Conservation (phyloP, 257 asterid species). For the Capsicum baccatum region DNA sequence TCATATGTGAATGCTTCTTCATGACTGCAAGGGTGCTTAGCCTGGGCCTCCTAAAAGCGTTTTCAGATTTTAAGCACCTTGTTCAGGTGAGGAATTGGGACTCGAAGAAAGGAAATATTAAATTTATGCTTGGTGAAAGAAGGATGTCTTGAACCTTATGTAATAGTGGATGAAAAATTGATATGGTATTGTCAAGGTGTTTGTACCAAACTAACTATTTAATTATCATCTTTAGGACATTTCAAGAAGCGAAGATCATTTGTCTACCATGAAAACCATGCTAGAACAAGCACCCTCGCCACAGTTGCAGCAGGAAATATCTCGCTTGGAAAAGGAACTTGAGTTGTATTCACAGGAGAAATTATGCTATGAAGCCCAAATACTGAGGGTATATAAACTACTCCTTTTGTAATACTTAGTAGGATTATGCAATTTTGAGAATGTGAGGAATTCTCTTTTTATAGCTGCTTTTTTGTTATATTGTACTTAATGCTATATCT, state of each 20-base stretch:
- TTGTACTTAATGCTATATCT: not conserved
- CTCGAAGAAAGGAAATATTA: conserved; percentile 12
- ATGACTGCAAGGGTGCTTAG: conserved; percentile 96
- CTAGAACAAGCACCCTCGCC: conserved; percentile 76
- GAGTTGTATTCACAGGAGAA: conserved; percentile 83
- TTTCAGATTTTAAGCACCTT: conserved; percentile 92
- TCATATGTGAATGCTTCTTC: conserved; percentile 97
- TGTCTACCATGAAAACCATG: conserved; percentile 79
- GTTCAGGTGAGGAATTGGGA: conserved; percentile 66
- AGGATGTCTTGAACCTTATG: conserved; percentile 22
- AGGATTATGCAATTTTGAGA: conserved; percentile 21
- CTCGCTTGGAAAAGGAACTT: conserved; percentile 80
- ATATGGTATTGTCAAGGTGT: conserved; percentile 10
- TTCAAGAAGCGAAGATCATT: conserved; percentile 79
- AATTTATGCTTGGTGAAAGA: conserved; percentile 21
- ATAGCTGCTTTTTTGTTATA: not conserved
- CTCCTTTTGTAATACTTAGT: not conserved
- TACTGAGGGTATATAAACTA: conserved; percentile 68
- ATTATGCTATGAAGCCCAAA: conserved; percentile 95
- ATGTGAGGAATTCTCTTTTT: conserved; percentile 1
- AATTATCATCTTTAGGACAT: conserved; percentile 69
- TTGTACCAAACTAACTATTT: conserved; percentile 19
- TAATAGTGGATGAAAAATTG: not conserved
- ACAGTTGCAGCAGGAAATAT: conserved; percentile 79
- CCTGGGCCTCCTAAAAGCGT: conserved; percentile 91